Conservation (phyloP, 176 grass and related monocot genomes). For the Dactylis glomerata region DNA sequence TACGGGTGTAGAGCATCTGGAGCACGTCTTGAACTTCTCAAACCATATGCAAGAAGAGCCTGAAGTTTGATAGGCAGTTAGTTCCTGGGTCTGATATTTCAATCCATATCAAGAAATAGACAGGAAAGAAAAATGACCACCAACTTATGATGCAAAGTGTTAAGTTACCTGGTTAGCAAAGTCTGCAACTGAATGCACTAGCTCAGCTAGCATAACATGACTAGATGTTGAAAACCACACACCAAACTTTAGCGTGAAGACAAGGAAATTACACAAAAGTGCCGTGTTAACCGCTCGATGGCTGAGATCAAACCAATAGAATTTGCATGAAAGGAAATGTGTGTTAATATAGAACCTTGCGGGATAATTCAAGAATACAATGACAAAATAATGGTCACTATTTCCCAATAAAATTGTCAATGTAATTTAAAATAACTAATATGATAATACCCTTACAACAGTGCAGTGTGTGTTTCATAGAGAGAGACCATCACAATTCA, state of each 20-base stretch:
- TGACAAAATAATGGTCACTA: conserved; percentile 12
- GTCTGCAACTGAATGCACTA: conserved; percentile 82
- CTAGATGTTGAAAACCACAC: conserved; percentile 96
- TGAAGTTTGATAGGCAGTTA: conserved; percentile 35
- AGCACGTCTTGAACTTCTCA: conserved; percentile 91
- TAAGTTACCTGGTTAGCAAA: conserved; percentile 86
- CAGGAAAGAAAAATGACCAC: conserved; percentile 10
- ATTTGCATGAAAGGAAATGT: conserved; percentile 15
- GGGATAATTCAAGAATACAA: conserved; percentile 21
- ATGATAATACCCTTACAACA: background rate
- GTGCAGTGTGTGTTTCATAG: background rate
- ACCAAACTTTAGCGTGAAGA: conserved; percentile 94
- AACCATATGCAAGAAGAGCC: conserved; percentile 95
- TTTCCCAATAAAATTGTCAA: background rate
- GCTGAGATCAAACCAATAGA: conserved; percentile 45
- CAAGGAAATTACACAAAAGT: conserved; percentile 98
- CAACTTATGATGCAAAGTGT: conserved; percentile 10
- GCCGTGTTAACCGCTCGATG: conserved; percentile 91
- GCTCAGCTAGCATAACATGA: conserved; percentile 99
- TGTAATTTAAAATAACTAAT: background rate
- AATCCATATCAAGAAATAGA: conserved; percentile 8
- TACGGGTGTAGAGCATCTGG: conserved; percentile 97
- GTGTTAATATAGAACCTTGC: conserved; percentile 16
- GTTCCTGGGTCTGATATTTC: background rate
- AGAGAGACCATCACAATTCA: background rate